These are phyloP conservation scores for Cryphonectria parasitica DNA, from an alignment of 2,329 filamentous ascomycete genomes.

Conservation along the genomic window DNA sequence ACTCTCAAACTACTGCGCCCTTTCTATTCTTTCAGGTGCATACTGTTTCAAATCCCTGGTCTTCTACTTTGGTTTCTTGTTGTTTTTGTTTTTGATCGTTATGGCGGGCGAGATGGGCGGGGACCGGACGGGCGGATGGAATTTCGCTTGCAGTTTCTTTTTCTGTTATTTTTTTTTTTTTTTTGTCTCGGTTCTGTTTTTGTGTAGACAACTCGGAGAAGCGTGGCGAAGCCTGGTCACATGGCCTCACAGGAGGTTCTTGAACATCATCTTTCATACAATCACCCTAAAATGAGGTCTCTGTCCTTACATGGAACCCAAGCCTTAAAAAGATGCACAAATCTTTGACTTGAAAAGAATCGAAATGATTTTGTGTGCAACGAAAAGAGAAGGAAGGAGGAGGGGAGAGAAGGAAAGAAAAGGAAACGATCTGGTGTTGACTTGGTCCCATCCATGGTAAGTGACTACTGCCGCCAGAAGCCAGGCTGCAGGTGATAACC, in stretches of 20 bases:
- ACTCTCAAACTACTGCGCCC: not conserved
- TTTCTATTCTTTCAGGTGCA: not conserved
- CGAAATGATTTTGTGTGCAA: not conserved
- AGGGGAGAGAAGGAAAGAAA: too few species aligned
- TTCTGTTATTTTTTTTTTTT: not conserved
- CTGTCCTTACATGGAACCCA: not conserved
- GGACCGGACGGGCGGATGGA: not conserved
- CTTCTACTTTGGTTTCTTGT: not conserved
- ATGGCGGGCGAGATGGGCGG: not conserved
- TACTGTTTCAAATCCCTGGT: not conserved
- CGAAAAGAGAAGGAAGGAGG: not conserved
- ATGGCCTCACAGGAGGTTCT: not conserved
- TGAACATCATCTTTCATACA: slow-evolving; percentile 5
- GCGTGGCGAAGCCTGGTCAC: not conserved
- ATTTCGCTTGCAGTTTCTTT: not conserved
- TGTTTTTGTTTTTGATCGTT: not conserved
- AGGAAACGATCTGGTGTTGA: not conserved
- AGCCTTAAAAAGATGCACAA: not conserved
- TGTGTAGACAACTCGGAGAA: not conserved
- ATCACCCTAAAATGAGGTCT: not conserved
- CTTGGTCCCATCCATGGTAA: not conserved
- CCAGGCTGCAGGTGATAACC: not conserved
- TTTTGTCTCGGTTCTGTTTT: not conserved
- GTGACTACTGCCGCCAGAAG: too few species aligned
- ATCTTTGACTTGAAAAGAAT: not conserved